phyloP scores from a whole-genome alignment of 371 early-diverging fungal species.

The Massospora cicadina region DNA sequence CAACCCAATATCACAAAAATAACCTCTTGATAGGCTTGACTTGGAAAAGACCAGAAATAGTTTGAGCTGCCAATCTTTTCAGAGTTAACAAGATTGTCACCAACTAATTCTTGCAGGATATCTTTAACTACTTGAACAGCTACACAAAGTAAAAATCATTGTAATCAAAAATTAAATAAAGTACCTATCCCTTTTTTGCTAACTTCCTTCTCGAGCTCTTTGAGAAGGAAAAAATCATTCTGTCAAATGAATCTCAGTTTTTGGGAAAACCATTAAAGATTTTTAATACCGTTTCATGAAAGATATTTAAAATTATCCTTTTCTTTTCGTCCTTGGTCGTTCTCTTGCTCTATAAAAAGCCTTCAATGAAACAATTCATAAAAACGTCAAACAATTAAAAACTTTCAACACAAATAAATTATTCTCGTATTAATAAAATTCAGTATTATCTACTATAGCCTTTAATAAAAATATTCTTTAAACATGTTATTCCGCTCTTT shows the following conservation, averaged over 20 bases:
- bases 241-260: neutral
- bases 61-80: slow-evolving; percentile 89
- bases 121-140: slow-evolving; percentile 74
- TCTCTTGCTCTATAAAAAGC: neutral
- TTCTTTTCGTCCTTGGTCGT: neutral
- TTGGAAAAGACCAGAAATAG: slow-evolving; percentile 86
- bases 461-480: no score
- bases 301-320: neutral
- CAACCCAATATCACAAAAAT: slow-evolving; percentile 14
- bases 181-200: neutral
- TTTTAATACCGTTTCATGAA: neutral
- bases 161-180: neutral
- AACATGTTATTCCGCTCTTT: no score
- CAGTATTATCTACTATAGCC: no score
- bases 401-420: no score
- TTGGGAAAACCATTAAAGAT: neutral
- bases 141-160: neutral
- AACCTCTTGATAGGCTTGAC: slow-evolving; percentile 42
- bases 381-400: no score
- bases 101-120: slow-evolving; percentile 71
- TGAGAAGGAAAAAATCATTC: neutral
- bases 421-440: no score
- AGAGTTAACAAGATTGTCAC: slow-evolving; percentile 66
- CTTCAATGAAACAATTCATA: no score
- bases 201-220: neutral